Evolutionary conservation across 805 yeast species (phyloP).

Genomic region (Lipomyces anomalus): DNA sequence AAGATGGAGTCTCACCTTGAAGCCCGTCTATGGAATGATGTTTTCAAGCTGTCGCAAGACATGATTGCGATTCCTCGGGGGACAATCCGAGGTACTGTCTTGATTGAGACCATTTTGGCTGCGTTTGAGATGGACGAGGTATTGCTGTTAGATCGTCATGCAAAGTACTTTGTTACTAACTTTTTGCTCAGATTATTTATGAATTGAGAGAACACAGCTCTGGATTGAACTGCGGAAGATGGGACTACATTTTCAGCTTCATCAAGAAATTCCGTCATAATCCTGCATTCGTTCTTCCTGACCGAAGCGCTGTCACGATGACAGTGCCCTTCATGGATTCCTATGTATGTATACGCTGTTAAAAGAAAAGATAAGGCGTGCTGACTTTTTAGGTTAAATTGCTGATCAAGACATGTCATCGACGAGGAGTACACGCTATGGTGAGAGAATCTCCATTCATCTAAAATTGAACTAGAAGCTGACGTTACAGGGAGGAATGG

Average conservation of each 20-base stretch:
- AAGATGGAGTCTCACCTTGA: constrained; percentile 74
- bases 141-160: no score
- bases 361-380: no score
- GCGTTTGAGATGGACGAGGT: constrained; percentile 78
- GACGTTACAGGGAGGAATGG: constrained; percentile 84
- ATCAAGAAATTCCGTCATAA: constrained; percentile 61
- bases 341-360: no score
- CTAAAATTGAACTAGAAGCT: no score
- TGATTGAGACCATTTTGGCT: constrained; percentile 67
- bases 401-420: constrained; percentile 62
- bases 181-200: constrained; percentile 63
- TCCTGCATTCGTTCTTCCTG: constrained; percentile 59
- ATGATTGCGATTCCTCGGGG: constrained; percentile 59
- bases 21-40: constrained; percentile 71
- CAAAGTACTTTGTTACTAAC: no score
- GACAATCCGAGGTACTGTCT: constrained; percentile 64
- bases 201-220: constrained; percentile 66
- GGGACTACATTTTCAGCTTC: constrained; percentile 71
- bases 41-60: constrained; percentile 61
- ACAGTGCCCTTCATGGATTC: constrained; percentile 62
- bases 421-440: constrained; percentile 69
- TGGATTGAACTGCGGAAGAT: constrained; percentile 70
- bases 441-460: no score
- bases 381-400: no score
- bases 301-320: constrained; percentile 53